phyloP scores from a whole-genome alignment of 2,329 filamentous ascomycete genomes.

The Neoscytalidium dimidiatum region DNA sequence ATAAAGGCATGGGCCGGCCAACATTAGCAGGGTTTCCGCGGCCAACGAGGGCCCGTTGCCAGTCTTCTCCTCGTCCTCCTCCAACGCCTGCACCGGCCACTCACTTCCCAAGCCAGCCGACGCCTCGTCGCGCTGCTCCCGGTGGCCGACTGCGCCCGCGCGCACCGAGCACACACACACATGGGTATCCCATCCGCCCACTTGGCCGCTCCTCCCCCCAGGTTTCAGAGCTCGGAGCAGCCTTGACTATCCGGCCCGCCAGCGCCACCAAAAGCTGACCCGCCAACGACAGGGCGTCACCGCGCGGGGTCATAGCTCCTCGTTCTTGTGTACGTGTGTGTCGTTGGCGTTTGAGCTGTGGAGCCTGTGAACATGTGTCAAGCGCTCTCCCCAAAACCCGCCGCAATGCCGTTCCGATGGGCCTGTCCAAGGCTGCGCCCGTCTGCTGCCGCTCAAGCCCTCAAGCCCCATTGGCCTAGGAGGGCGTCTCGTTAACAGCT shows the following conservation, averaged over 20 bases:
- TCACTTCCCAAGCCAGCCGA: background rate
- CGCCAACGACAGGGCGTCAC: background rate
- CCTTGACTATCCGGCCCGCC: background rate
- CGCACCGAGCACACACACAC: background rate
- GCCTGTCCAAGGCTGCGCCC: background rate
- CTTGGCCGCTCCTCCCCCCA: background rate
- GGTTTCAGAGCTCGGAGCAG: slow-evolving; percentile 9
- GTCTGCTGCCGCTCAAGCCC: background rate
- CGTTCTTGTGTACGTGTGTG: background rate
- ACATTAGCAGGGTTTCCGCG: background rate
- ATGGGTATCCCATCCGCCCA: background rate
- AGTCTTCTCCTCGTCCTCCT: background rate
- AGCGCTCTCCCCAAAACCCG: background rate
- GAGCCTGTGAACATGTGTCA: background rate
- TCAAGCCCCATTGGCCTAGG: background rate
- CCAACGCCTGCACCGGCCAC: background rate
- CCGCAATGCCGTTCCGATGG: background rate
- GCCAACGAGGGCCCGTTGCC: background rate
- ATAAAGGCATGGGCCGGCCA: background rate
- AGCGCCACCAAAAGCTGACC: background rate
- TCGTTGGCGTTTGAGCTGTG: background rate
- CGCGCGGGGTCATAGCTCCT: background rate
- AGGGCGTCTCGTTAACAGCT: background rate
- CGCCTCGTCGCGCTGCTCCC: background rate
- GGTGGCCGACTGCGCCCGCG: background rate